These are phyloP conservation scores for Fusarium guadeloupense DNA, from an alignment of 2,329 filamentous ascomycete species.

Conservation along the genomic window DNA sequence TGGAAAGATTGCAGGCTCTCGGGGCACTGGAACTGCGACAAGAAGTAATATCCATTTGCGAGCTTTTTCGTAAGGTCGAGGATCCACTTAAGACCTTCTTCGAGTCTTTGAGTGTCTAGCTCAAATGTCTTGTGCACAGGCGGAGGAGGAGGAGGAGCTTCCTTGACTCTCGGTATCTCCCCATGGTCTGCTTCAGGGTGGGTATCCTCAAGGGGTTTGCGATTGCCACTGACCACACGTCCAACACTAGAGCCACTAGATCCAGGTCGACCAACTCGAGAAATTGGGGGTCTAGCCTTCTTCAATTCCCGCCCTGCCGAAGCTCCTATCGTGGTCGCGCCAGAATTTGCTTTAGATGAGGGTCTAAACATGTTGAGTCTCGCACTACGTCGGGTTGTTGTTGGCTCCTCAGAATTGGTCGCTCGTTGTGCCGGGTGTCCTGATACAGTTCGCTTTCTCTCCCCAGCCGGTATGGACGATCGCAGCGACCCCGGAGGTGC, in stretches of 20 bases:
- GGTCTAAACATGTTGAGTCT: slow-evolving; percentile 76
- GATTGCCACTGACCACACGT: slow-evolving; percentile 88
- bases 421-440: slow-evolving; percentile 73
- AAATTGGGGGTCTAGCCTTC: slow-evolving; percentile 80
- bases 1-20: slow-evolving; percentile 80
- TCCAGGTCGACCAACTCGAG: slow-evolving; percentile 71
- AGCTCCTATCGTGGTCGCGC: slow-evolving; percentile 64
- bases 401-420: slow-evolving; percentile 66
- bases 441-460: slow-evolving; percentile 92
- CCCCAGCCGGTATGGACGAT: slow-evolving; percentile 58
- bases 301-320: slow-evolving; percentile 76
- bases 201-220: slow-evolving; percentile 76
- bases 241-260: slow-evolving; percentile 77
- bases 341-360: slow-evolving; percentile 71
- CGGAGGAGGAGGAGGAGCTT: slow-evolving; percentile 51
- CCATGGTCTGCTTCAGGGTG: slow-evolving; percentile 75
- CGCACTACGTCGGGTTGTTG: slow-evolving; percentile 70
- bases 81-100: slow-evolving; percentile 79
- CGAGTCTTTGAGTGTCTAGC: slow-evolving; percentile 69
- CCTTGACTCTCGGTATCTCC: slow-evolving; percentile 62
- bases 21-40: slow-evolving; percentile 80
- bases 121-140: slow-evolving; percentile 54
- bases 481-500: slow-evolving; percentile 49
- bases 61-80: slow-evolving; percentile 85
- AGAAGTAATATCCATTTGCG: slow-evolving; percentile 79